Evolutionary conservation across 2,329 filamentous ascomycete species (phyloP).

Genomic region (Trichophyton equinum): DNA sequence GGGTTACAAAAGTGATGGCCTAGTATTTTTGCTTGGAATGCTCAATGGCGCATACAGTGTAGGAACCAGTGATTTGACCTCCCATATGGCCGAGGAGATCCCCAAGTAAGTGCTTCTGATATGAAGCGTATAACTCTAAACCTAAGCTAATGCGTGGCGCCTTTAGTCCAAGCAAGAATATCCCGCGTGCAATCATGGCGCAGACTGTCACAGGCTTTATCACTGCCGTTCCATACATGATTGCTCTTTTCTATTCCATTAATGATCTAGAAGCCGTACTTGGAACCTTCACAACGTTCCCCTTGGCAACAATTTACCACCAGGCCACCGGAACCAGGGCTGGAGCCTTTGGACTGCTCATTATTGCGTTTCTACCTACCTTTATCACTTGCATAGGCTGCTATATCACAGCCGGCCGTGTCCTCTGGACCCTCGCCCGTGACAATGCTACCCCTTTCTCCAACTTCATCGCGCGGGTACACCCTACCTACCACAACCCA

Average conservation of each 20-base stretch:
- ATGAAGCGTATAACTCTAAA: neutral
- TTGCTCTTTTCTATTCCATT: slow-evolving; percentile 42
- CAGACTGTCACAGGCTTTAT: slow-evolving; percentile 39
- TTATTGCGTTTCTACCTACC: slow-evolving; percentile 45
- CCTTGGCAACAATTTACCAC: slow-evolving; percentile 36
- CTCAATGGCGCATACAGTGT: slow-evolving; percentile 58
- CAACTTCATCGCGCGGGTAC: slow-evolving; percentile 39
- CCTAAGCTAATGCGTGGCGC: neutral
- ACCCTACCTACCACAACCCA: slow-evolving; percentile 44
- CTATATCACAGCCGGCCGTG: slow-evolving; percentile 50
- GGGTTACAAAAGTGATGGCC: slow-evolving; percentile 38
- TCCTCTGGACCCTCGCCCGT: slow-evolving; percentile 46
- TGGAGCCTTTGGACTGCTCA: slow-evolving; percentile 45
- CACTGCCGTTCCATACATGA: slow-evolving; percentile 37
- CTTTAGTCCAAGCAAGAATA: slow-evolving; percentile 29
- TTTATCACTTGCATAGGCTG: slow-evolving; percentile 41
- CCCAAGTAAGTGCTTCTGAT: slow-evolving; percentile 23
- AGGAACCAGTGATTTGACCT: slow-evolving; percentile 53
- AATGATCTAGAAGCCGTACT: slow-evolving; percentile 32
- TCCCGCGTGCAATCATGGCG: slow-evolving; percentile 39
- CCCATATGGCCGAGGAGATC: slow-evolving; percentile 55
- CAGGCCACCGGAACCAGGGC: slow-evolving; percentile 39
- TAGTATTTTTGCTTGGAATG: slow-evolving; percentile 54
- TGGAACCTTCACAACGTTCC: slow-evolving; percentile 31
- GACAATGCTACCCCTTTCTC: slow-evolving; percentile 44